Base-by-base conservation (phyloP, 1,139 yeast species). In the Williopsis jadinii region DNA sequence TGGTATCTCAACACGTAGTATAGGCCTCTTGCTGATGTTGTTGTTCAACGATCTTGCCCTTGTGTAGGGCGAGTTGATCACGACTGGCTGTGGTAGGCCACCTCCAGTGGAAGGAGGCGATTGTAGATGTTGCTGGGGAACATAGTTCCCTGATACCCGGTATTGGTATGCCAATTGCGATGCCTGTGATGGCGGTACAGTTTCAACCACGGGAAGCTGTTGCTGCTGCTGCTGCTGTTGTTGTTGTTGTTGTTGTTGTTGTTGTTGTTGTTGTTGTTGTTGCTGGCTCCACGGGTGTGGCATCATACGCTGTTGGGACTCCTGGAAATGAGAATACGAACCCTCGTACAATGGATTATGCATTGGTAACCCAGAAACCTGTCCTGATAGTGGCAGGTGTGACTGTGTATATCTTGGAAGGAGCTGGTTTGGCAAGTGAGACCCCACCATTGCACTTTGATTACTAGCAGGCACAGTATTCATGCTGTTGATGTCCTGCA, bases 1-100 rank as follows among this genome's bases (percentile, higher is more conserved):
- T 0, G 79, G 79, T 31, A 73, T 73, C 55, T 72, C 77, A 11
- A 74, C 78, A 40, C 79, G 54, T 31, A 74, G 57, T 4, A 73
- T 63, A 2, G 80, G 80, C 39, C 79, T 57, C 29, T 64, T 40
- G 27, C 49, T 46, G 28, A 49, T 51, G 38, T 37, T 47, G 41
- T 39, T 47, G 37, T 51, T 53, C 30, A 49, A 24, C 2, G 46
- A 36, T 12, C 54, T 43, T 5, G 52, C 51, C 9, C 51, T 41
- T 2, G 49, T 40, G 33, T 39, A 50, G 2, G 53, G 52, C 1
- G 51, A 48, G 29, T 32, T 19, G 11, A 26, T 19, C 11, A 11
- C 28, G 10, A 11, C 32, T n/a, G 11, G 30, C 30, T 34, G 24
- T 13, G 34, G 10, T n/a, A 32, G 6, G 3, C 11, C 28, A 12